Conservation (phyloP, 2,329 filamentous ascomycete genomes). For the Pseudomassariella vexata region DNA sequence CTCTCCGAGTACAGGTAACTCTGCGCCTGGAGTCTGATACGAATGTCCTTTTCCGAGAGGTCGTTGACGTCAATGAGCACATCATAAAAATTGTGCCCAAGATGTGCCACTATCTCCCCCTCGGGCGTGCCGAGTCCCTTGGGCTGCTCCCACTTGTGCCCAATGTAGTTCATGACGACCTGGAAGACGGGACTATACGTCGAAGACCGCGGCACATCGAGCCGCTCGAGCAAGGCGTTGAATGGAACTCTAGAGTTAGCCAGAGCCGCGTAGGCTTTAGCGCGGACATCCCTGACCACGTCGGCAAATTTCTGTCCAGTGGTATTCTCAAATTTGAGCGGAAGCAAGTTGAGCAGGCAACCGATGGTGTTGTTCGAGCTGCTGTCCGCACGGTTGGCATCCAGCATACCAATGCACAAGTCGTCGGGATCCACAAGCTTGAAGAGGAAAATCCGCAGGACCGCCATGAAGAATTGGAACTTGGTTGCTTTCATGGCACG, state of each 20-base stretch:
- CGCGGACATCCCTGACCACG: conserved; percentile 7
- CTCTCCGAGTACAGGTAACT: conserved; percentile 20
- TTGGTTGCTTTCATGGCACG: too few relatives aligned
- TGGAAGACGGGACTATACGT: conserved; percentile 43
- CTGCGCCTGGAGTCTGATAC: conserved; percentile 22
- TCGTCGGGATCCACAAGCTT: conserved; percentile 27
- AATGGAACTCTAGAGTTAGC: conserved; percentile 40
- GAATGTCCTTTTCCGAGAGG: neutral
- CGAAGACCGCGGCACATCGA: conserved; percentile 32
- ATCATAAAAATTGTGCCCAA: neutral
- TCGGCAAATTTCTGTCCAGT: conserved; percentile 6
- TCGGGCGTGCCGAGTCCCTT: neutral
- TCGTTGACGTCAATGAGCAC: conserved; percentile 1
- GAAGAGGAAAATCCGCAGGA: conserved; percentile 30
- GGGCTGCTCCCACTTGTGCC: conserved; percentile 1
- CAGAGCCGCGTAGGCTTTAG: conserved; percentile 28
- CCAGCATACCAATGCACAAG: conserved; percentile 41
- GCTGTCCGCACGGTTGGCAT: conserved; percentile 31
- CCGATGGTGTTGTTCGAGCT: conserved; percentile 10
- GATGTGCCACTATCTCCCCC: neutral
- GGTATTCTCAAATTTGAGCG: conserved; percentile 5
- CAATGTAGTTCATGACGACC: conserved; percentile 28
- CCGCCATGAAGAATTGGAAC: conserved; percentile 42
- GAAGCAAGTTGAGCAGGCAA: conserved; percentile 1
- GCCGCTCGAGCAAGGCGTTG: conserved; percentile 37